These are phyloP conservation scores for Chrysanthemum lavandulifolium DNA, from an alignment of 129 eudicot species.

Conservation along the genomic window DNA sequence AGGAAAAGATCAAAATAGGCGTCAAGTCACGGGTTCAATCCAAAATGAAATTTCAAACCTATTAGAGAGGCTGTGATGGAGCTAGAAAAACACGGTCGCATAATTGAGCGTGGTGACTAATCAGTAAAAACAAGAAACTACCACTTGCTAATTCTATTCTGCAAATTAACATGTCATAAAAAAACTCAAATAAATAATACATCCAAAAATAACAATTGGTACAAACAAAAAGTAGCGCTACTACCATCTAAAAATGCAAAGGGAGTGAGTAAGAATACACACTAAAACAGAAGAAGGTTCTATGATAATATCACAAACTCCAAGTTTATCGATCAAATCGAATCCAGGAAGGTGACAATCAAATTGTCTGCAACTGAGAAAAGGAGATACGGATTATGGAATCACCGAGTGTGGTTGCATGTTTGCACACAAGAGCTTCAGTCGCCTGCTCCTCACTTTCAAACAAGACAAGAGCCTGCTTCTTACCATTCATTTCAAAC, in stretches of 20 bases:
- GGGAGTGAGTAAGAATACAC: constrained; percentile 28
- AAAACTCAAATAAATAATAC: constrained; percentile 23
- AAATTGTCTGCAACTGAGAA: constrained; percentile 83
- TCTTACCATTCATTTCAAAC: constrained; percentile 95
- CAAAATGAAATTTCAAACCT: too few relatives aligned
- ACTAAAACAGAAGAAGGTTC: constrained; percentile 22
- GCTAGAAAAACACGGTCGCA: too few relatives aligned
- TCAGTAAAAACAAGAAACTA: constrained; percentile 9
- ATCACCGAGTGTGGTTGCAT: constrained; percentile 73
- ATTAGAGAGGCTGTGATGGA: too few relatives aligned
- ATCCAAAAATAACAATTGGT: background rate
- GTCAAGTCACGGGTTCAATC: too few relatives aligned
- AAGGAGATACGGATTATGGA: constrained; percentile 81
- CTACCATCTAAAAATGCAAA: constrained; percentile 21
- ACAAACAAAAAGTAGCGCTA: constrained; percentile 1
- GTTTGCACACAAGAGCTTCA: constrained; percentile 96
- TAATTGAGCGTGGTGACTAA: too few relatives aligned
- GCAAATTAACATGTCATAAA: constrained; percentile 21
- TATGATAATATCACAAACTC: background rate
- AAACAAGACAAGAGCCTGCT: constrained; percentile 76
- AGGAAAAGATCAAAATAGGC: too few relatives aligned
- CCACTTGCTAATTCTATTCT: constrained; percentile 15
- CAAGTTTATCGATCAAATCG: background rate
- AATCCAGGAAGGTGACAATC: constrained; percentile 27
- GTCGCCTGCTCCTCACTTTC: constrained; percentile 85